phyloP scores from a whole-genome alignment of 225 moss, liverwort and hornwort species.

The Pseudoscleropodium purum region DNA sequence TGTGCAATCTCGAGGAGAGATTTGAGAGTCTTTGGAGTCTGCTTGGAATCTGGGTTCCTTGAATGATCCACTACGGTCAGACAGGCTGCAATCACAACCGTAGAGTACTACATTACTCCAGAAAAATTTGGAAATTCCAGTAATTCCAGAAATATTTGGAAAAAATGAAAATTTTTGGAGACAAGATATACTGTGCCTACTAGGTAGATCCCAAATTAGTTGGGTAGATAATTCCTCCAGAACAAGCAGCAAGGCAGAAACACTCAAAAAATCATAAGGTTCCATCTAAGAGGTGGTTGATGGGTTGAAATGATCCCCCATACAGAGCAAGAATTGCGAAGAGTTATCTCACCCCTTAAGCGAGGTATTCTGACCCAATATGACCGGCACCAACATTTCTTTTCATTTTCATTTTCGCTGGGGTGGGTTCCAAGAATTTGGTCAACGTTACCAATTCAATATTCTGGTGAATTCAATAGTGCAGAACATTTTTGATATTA shows the following conservation, averaged over 20 bases:
- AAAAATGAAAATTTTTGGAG: background rate
- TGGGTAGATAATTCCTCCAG: background rate
- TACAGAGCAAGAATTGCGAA: background rate
- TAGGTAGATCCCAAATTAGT: background rate
- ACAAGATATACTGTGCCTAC: background rate
- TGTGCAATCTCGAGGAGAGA: slow-evolving; percentile 40
- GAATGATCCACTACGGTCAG: slow-evolving; percentile 31
- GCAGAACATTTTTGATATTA: background rate
- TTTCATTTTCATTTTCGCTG: background rate
- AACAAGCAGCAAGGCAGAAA: background rate
- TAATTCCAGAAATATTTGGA: background rate
- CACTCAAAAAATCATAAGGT: background rate
- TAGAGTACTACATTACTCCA: background rate
- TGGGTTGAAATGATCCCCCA: background rate
- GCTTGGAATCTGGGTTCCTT: slow-evolving; percentile 18
- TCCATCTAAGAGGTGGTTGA: background rate
- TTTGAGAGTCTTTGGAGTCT: slow-evolving; percentile 33
- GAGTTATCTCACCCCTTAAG: background rate
- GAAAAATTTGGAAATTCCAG: background rate
- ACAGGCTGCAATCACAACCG: slow-evolving; percentile 32
- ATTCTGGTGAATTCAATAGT: background rate
- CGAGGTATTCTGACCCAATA: background rate
- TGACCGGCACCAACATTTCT: background rate
- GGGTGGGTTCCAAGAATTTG: background rate
- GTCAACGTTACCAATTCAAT: background rate